phyloP scores from a whole-genome alignment of 495 filamentous ascomycete genomes.

The Aspergillus kassunensis region DNA sequence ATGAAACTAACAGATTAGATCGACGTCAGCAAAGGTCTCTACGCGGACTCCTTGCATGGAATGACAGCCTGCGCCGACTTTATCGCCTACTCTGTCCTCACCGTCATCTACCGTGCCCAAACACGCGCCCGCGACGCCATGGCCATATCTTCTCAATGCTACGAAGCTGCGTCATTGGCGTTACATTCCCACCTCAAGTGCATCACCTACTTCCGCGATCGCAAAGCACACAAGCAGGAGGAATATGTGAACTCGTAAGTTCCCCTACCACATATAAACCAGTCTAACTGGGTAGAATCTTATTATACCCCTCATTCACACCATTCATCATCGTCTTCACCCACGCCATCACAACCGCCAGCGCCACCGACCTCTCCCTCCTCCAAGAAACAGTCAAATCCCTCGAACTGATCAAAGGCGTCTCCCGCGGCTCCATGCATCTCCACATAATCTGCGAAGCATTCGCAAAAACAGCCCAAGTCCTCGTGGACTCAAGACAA shows the following conservation, averaged over 20 bases:
- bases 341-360: slow-evolving; percentile 25
- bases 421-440: slow-evolving; percentile 21
- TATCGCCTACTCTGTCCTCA: slow-evolving; percentile 25
- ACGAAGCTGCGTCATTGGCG: slow-evolving; percentile 20
- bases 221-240: slow-evolving; percentile 24
- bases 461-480: slow-evolving; percentile 22
- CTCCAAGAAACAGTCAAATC: slow-evolving; percentile 23
- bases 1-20: slow-evolving; percentile 14
- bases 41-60: slow-evolving; percentile 26
- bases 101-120: slow-evolving; percentile 26
- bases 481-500: slow-evolving; percentile 20
- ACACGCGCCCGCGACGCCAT: slow-evolving; percentile 20
- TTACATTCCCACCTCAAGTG: slow-evolving; percentile 23
- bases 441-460: slow-evolving; percentile 24
- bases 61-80: slow-evolving; percentile 29
- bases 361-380: slow-evolving; percentile 13
- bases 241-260: slow-evolving; percentile 27
- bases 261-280: neutral
- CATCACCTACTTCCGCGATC: slow-evolving; percentile 22
- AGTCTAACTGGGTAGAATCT: slow-evolving; percentile 12
- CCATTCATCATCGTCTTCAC: slow-evolving; percentile 28
- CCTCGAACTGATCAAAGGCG: slow-evolving; percentile 21
- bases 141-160: slow-evolving; percentile 23
- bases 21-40: slow-evolving; percentile 22
- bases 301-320: slow-evolving; percentile 25